phyloP scores from a whole-genome alignment of 2,329 filamentous ascomycete genomes.

The Drechslerella stenobrocha region DNA sequence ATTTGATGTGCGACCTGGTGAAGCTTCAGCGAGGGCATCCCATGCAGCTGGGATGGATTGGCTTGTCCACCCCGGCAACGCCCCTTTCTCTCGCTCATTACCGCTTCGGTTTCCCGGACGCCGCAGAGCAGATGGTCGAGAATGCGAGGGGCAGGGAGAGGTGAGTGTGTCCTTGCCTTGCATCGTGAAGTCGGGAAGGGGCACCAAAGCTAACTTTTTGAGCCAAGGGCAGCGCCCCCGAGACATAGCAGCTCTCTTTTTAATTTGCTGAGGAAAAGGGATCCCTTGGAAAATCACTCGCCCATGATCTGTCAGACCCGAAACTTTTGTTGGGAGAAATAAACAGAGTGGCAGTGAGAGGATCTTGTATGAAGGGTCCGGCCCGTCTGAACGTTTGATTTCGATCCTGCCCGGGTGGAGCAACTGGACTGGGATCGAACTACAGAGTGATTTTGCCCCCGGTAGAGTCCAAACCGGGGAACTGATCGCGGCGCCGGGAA shows the following conservation, averaged over 20 bases:
- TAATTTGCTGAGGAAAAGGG: not conserved
- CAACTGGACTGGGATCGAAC: constrained; percentile 1
- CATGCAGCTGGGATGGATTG: constrained; percentile 4
- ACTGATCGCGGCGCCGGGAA: constrained; percentile 28
- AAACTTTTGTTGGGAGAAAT: not conserved
- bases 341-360: not conserved
- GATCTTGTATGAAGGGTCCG: not conserved
- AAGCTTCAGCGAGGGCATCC: not conserved
- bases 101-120: constrained; percentile 40
- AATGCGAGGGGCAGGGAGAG: constrained; percentile 1
- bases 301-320: not conserved
- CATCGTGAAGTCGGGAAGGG: constrained; percentile 2
- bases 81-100: constrained; percentile 28
- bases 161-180: constrained; percentile 10
- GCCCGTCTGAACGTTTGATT: not conserved
- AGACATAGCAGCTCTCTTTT: not conserved
- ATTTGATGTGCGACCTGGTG: not conserved
- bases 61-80: constrained; percentile 38
- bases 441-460: too few relatives aligned
- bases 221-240: too few relatives aligned
- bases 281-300: not conserved
- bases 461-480: not conserved
- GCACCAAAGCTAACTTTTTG: not conserved
- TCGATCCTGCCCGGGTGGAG: constrained; percentile 45
- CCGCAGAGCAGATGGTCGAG: constrained; percentile 3